Percentiles rank a stretch among this genome's conserved stretches.
phyloP scores from a whole-genome alignment of 495 filamentous ascomycete genomes.

The Penicillium taxi region DNA sequence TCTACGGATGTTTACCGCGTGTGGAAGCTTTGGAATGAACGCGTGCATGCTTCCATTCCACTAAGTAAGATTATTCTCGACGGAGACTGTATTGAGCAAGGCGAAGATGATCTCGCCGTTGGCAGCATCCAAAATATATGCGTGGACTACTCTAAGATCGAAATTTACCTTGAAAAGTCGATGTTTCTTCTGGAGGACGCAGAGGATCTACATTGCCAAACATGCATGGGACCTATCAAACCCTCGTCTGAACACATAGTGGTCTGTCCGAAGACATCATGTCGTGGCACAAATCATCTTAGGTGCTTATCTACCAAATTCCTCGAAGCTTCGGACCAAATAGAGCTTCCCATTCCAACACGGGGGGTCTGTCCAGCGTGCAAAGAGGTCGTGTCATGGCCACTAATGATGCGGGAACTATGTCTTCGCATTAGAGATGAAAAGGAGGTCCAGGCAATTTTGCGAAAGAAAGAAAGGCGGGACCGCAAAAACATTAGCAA shows the following conservation, averaged over 20 bases:
- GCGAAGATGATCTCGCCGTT: conserved; percentile 7
- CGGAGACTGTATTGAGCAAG: conserved; percentile 17
- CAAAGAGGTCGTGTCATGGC: conserved; percentile 55
- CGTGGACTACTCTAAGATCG: conserved; percentile 57
- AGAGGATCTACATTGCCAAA: conserved; percentile 48
- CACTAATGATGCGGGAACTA: conserved; percentile 71
- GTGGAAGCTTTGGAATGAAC: conserved; percentile 58
- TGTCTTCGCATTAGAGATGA: conserved; percentile 60
- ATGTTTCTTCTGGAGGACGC: conserved; percentile 54
- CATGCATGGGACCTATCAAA: conserved; percentile 51
- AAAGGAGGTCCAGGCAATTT: conserved; percentile 55
- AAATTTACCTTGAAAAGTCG: conserved; percentile 65
- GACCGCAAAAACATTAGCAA: conserved; percentile 14
- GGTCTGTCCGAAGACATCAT: conserved; percentile 60
- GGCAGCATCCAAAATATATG: conserved; percentile 48
- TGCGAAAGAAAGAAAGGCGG: conserved; percentile 45
- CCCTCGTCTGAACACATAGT: conserved; percentile 48
- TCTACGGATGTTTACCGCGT: conserved; percentile 52
- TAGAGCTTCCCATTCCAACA: conserved; percentile 53
- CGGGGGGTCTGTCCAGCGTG: conserved; percentile 70
- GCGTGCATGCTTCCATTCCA: conserved; percentile 40
- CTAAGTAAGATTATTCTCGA: conserved; percentile 51
- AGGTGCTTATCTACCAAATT: conserved; percentile 66
- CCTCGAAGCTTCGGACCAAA: conserved; percentile 35
- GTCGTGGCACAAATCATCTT: conserved; percentile 63